phyloP scores from a whole-genome alignment of 768 basidiomycete genomes.

The Hemileccinum impolitum region DNA sequence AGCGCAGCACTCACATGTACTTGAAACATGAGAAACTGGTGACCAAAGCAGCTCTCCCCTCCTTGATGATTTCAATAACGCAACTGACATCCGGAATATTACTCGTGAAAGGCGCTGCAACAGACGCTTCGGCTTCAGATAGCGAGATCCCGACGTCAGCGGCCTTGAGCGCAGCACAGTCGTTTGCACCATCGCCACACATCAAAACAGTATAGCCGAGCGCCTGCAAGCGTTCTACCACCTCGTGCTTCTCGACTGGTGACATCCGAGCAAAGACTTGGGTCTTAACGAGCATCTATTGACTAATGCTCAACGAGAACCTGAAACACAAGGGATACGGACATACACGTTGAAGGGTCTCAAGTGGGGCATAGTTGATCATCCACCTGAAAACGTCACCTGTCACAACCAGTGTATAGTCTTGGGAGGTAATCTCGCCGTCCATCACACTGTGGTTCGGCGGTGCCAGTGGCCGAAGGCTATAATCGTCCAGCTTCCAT shows the following conservation, averaged over 20 bases:
- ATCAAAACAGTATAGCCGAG: constrained; percentile 96
- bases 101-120: constrained; percentile 96
- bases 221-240: constrained; percentile 89
- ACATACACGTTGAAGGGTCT: constrained; percentile 85
- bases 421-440: constrained; percentile 72
- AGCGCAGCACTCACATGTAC: constrained; percentile 74
- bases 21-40: constrained; percentile 99
- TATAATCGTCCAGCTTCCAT: constrained; percentile 87
- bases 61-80: constrained; percentile 94
- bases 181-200: constrained; percentile 99
- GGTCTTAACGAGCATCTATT: constrained; percentile 93
- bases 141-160: constrained; percentile 96
- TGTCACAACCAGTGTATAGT: constrained; percentile 88
- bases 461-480: constrained; percentile 73
- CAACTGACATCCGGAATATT: constrained; percentile 93
- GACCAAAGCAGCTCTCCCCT: constrained; percentile 92
- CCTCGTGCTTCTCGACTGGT: constrained; percentile 98
- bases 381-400: constrained; percentile 99
- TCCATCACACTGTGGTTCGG: constrained; percentile 69
- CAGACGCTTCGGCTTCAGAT: constrained; percentile 97
- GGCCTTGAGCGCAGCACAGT: constrained; percentile 97
- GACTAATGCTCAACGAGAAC: constrained; percentile 3
- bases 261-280: constrained; percentile 99
- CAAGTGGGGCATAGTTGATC: constrained; percentile 89
- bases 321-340: neutral